Evolutionary conservation across 352 stramenopile genomes (phyloP).

Genomic region (Globisporangium yorkense): DNA sequence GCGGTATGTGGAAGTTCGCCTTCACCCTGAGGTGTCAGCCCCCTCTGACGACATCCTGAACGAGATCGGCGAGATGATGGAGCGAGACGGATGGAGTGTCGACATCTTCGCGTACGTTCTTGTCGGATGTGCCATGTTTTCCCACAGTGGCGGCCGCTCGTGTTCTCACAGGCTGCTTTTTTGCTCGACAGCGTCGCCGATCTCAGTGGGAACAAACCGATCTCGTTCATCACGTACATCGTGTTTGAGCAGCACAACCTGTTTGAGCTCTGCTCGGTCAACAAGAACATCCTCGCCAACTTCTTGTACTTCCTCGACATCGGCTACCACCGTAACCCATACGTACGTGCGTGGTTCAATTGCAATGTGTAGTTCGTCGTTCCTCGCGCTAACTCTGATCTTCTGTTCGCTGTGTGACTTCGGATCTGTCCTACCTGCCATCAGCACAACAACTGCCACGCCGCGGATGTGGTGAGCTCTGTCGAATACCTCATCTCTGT

Average conservation of each 20-base stretch:
- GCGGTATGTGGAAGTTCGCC: conserved; percentile 33
- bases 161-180: neutral
- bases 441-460: conserved; percentile 79
- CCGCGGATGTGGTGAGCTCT: conserved; percentile 73
- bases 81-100: conserved; percentile 67
- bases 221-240: conserved; percentile 81
- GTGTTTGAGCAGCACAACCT: conserved; percentile 82
- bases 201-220: conserved; percentile 61
- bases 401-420: neutral
- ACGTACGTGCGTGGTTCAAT: conserved; percentile 30
- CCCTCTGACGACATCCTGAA: conserved; percentile 62
- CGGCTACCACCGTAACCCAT: conserved; percentile 76
- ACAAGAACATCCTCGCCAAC: conserved; percentile 72
- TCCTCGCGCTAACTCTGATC: conserved; percentile 1
- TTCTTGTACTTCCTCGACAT: conserved; percentile 79
- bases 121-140: too few species aligned
- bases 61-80: conserved; percentile 60
- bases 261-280: conserved; percentile 63
- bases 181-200: conserved; percentile 34
- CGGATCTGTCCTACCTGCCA: neutral
- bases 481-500: conserved; percentile 79
- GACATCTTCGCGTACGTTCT: conserved; percentile 60
- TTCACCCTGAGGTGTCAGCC: conserved; percentile 57
- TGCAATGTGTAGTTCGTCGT: too few species aligned
- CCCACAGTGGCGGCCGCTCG: neutral